Evolutionary conservation across 148 eudicot genomes (phyloP), one percentile per base, ranked within the genome.

Genomic region (Camellia lanceoleosa): DNA sequence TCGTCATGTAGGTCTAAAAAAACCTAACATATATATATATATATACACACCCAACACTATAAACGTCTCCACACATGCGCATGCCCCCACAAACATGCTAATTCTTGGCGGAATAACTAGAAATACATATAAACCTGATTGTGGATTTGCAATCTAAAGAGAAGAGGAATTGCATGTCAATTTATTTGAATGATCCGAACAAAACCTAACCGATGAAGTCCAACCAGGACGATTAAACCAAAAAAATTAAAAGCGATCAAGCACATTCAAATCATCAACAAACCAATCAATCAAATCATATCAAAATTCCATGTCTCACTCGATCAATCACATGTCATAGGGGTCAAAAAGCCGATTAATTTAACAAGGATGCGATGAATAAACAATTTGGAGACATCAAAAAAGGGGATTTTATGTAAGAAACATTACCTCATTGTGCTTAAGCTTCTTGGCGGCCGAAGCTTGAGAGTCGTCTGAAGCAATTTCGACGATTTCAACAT

Each of bases 371-470:
- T 3, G 51, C 6, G 41, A 18, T 12, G 42, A 19, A 71, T 30
- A 13, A 4, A 73, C 11, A 4, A 44, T 54, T 23, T 73, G 15
- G 58, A 42, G 47, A 16, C 43, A 52, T 13, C 52, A 49, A 49
- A 49, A 49, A 7, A 49, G 56, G 5, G 5, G 3, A 6, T 66
- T 66, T 70, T 52, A 47, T 19, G 56, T 47, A 0, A 23, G 10
- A 54, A 19, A 80, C 68, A 47, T 56, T 72, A 85, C 89, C 85
- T 84, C 71, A 42, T 75, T 74, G 72, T 69, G 87, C 72, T 85
- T 87, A 58, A 62, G 81, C 64, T 85, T 85, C 71, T 87, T 78
- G 23, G 87, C 19, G 84, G 83, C 84, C 83, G 83, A 64, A 72
- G 82, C 52, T 49, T 49, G 19, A 46, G 73, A 11, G 41, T 44